Evolutionary conservation across 2,329 filamentous ascomycete species (phyloP).

Genomic region (Phaeosphaeriaceae sp.): DNA sequence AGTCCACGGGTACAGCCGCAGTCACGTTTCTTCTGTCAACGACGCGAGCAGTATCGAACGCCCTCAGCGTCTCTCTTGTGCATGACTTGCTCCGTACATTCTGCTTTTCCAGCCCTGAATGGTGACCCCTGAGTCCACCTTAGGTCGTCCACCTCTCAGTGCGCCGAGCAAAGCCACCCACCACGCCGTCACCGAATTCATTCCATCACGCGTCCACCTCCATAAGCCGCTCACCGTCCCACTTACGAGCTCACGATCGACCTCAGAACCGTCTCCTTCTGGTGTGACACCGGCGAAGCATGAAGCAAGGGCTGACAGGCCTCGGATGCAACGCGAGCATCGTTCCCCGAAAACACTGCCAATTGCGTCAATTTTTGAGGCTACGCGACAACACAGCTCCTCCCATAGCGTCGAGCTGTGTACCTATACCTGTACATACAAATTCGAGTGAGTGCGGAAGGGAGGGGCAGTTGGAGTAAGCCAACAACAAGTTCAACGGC

Average conservation of each 20-base stretch:
- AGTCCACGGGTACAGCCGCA: not conserved
- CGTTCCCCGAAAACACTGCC: not conserved
- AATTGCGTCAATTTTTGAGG: not conserved
- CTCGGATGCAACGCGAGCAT: not conserved
- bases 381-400: not conserved
- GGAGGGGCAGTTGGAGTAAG: not conserved
- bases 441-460: not conserved
- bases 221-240: not conserved
- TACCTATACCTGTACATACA: not conserved
- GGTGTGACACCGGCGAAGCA: not conserved
- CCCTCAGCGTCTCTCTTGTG: not conserved
- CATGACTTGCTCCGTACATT: not conserved
- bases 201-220: not conserved
- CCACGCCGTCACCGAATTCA: not conserved
- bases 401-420: not conserved
- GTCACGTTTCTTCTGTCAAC: conserved; percentile 1
- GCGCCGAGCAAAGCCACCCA: not conserved
- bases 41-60: not conserved
- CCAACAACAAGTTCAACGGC: not conserved
- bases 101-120: not conserved
- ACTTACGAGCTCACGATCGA: not conserved
- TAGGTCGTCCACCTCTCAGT: not conserved
- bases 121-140: not conserved
- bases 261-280: not conserved
- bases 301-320: not conserved